These are phyloP conservation scores for Prinsepia uniflora DNA, from an alignment of 306 rosid genomes.

Conservation along the genomic window DNA sequence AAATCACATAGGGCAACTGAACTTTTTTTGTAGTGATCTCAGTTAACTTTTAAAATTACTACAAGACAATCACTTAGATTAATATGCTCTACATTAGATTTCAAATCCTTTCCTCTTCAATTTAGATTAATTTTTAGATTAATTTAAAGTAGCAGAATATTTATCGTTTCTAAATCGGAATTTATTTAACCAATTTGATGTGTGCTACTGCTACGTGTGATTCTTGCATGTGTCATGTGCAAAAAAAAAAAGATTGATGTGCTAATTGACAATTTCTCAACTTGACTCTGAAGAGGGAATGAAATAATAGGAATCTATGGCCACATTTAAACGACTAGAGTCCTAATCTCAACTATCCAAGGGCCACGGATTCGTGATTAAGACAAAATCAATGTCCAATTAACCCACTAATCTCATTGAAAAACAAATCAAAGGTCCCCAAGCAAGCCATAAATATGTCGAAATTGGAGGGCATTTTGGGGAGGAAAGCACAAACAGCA, in stretches of 20 bases:
- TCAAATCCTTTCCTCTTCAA: no score
- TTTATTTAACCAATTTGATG: conserved; percentile 3
- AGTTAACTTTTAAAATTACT: no score
- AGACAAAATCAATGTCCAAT: conserved; percentile 31
- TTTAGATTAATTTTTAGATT: no score
- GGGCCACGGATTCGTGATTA: conserved; percentile 32
- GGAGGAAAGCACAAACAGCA: conserved; percentile 33
- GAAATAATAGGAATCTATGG: conserved; percentile 39
- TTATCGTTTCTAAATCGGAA: no score
- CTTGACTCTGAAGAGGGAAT: conserved; percentile 30
- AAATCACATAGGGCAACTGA: no score
- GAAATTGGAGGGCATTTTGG: conserved; percentile 11
- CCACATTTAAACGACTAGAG: conserved; percentile 38
- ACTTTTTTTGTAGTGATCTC: no score
- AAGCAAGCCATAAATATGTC: neutral
- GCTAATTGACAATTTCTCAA: conserved; percentile 38
- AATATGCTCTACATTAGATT: no score
- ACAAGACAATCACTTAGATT: no score
- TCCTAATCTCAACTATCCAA: conserved; percentile 28
- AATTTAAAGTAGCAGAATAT: no score
- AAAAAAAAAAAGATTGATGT: neutral
- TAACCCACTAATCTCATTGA: conserved; percentile 31
- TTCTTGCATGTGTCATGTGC: conserved; percentile 19
- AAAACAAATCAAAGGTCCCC: conserved; percentile 35
- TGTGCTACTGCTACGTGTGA: conserved; percentile 35